Percentiles rank a stretch among this genome's conserved stretches.
phyloP scores from a whole-genome alignment of 176 grass and related monocot species.

The Zoysia japonica region DNA sequence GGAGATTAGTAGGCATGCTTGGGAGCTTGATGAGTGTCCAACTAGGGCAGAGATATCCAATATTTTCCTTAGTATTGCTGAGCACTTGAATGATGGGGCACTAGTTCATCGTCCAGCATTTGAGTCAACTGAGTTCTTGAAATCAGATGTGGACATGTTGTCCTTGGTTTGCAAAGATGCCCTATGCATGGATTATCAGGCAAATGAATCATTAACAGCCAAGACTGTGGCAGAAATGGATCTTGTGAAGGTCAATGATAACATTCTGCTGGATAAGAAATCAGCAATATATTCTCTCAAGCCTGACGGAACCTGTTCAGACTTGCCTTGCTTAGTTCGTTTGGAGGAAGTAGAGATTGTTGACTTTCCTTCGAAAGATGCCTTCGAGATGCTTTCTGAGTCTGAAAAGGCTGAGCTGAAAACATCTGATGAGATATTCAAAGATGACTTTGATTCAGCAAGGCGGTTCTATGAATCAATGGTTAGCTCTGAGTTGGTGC shows the following conservation, averaged over 20 bases:
- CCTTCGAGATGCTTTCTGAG: conserved; percentile 58
- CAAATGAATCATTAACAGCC: conserved; percentile 43
- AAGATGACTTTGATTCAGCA: conserved; percentile 50
- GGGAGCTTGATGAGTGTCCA: conserved; percentile 58
- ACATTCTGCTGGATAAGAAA: conserved; percentile 59
- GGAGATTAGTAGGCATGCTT: conserved; percentile 58
- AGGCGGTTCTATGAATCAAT: conserved; percentile 67
- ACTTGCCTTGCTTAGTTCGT: conserved; percentile 62
- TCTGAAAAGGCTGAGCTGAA: conserved; percentile 52
- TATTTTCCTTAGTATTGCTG: conserved; percentile 55
- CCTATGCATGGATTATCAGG: conserved; percentile 40
- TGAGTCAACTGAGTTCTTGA: conserved; percentile 61
- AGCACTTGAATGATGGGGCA: conserved; percentile 51
- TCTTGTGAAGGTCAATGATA: conserved; percentile 60
- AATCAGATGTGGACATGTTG: conserved; percentile 61
- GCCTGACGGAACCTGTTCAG: conserved; percentile 60
- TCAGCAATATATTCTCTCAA: conserved; percentile 67
- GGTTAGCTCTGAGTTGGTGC: conserved; percentile 73
- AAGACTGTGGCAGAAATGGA: conserved; percentile 74
- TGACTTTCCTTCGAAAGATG: conserved; percentile 57
- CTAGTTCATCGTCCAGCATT: conserved; percentile 41
- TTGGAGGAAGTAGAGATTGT: conserved; percentile 74
- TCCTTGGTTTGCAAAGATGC: conserved; percentile 56
- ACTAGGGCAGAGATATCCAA: conserved; percentile 47
- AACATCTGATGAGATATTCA: conserved; percentile 57